Base-by-base conservation (phyloP, 1,284 basidiomycete genomes). In the Meira nashicola region DNA sequence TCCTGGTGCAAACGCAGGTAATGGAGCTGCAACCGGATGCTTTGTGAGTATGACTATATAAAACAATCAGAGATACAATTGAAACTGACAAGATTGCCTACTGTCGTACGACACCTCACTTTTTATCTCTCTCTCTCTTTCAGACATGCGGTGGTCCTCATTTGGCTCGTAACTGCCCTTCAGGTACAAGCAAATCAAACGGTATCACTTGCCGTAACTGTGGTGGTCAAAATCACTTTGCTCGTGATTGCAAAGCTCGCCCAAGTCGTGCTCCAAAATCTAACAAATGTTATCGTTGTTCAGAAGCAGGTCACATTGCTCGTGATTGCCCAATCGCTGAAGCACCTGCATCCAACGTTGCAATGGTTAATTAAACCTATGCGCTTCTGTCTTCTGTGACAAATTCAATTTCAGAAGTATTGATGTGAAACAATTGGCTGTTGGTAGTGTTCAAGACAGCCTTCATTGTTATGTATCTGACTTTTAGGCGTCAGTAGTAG, bases 171-270 rank as follows among this genome's bases (percentile, higher is more conserved):
- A 47, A 60, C 14, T 60, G 59, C 54, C 55, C 59, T 39, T 15
- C 53, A 33, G 56, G 48, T 8, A 48, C 52, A 21, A 41, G 15
- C 23, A 17, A 33, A 5, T 38, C 50, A 14, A 28, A n/a, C 14
- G 56, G 51, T 25, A 28, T 53, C 37, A 39, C 19, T 40, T 59
- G 57, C 53, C 53, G 41, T 15, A 47, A 40, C 40, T 59, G 57
- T 43, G 52, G 53, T n/a, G 57, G 53, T n/a, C 54, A 41, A 25
- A 57, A 57, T 54, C 58, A 60, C 58, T 60, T 57, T 40, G 58
- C 58, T 15, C 39, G 58, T 33, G 58, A 60, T 53, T 60, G 58
- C 55, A 38, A 39, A 28, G 44, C 54, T 19, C 48, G 33, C 25
- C 44, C 33, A 33, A 25, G 21, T 11, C 17, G 46, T 48, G 56